A percentile compares a stretch with the other conserved stretches of the same genome.
Conservation (phyloP, 352 stramenopile species). For the Sclerospora graminicola region DNA sequence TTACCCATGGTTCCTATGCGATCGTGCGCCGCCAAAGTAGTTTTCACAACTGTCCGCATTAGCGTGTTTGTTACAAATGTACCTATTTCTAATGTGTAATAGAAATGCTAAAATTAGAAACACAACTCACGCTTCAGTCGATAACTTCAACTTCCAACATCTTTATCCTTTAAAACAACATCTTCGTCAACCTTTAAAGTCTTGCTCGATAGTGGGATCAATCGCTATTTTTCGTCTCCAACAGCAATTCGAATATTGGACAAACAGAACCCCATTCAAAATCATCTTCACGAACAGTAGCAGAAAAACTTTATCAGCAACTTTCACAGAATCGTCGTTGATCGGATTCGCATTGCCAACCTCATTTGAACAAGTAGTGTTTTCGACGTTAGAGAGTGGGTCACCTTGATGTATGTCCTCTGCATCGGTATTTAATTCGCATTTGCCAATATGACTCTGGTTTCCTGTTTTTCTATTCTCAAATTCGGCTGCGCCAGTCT, state of each 20-base stretch:
- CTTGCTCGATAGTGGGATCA: conserved; percentile 41
- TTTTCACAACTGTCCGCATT: too few relatives aligned
- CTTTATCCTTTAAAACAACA: conserved; percentile 40
- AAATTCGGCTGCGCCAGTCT: too few relatives aligned
- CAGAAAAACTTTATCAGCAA: conserved; percentile 1
- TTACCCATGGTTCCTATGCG: too few relatives aligned
- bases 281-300: conserved; percentile 10
- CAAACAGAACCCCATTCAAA: conserved; percentile 37
- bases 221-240: conserved; percentile 34
- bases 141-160: conserved; percentile 60
- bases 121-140: too few relatives aligned
- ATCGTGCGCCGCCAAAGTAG: too few relatives aligned
- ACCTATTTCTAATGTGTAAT: too few relatives aligned
- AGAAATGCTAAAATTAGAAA: too few relatives aligned
- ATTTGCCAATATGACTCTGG: too few relatives aligned
- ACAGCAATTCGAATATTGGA: conserved; percentile 15
- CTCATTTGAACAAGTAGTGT: neutral
- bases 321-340: conserved; percentile 14
- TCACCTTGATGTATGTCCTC: conserved; percentile 2
- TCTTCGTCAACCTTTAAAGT: conserved; percentile 46
- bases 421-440: too few relatives aligned
- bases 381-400: conserved; percentile 3
- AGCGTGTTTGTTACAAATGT: too few relatives aligned
- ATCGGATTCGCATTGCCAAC: conserved; percentile 1
- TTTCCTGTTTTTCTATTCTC: too few relatives aligned